Percentiles rank a stretch among this genome's conserved stretches.
phyloP scores from a whole-genome alignment of 2,329 filamentous ascomycete genomes.

The Ilyonectria destructans region DNA sequence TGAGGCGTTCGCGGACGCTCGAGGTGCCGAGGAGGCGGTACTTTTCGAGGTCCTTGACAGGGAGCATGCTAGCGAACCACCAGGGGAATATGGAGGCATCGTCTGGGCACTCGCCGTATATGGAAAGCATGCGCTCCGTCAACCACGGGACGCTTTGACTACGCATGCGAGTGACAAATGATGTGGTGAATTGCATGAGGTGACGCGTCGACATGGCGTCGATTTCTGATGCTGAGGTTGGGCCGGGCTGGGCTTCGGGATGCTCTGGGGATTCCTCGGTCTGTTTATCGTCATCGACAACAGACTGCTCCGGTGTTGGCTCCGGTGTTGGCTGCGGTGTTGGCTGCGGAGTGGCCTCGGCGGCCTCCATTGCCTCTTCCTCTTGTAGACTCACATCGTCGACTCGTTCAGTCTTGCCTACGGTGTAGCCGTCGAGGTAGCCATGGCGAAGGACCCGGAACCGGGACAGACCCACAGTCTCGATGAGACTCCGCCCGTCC shows the following conservation, averaged over 20 bases:
- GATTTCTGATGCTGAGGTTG: conserved; percentile 30
- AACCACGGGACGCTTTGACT: conserved; percentile 82
- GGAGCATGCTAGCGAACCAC: conserved; percentile 90
- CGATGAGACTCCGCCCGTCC: conserved; percentile 87
- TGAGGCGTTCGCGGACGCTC: conserved; percentile 85
- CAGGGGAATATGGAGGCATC: conserved; percentile 88
- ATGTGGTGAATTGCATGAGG: conserved; percentile 75
- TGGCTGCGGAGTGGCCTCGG: conserved; percentile 63
- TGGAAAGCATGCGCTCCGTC: conserved; percentile 78
- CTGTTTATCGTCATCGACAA: conserved; percentile 21
- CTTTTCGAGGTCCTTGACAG: conserved; percentile 84
- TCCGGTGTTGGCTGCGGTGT: not conserved
- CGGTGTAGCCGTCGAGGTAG: conserved; percentile 82
- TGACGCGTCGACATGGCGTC: conserved; percentile 77
- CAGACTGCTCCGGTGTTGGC: not conserved
- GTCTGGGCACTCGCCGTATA: conserved; percentile 84
- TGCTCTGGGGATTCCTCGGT: conserved; percentile 17
- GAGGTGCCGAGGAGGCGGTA: conserved; percentile 81
- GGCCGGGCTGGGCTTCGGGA: not conserved
- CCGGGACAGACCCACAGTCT: conserved; percentile 82
- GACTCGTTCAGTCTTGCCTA: conserved; percentile 83
- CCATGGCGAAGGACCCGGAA: conserved; percentile 80
- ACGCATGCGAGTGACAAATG: conserved; percentile 81
- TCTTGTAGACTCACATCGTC: conserved; percentile 88
- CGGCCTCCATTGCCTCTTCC: conserved; percentile 83